Evolutionary conservation across 192 early-diverging fungal genomes (phyloP).

Genomic region (Martensiomyces pterosporus): DNA sequence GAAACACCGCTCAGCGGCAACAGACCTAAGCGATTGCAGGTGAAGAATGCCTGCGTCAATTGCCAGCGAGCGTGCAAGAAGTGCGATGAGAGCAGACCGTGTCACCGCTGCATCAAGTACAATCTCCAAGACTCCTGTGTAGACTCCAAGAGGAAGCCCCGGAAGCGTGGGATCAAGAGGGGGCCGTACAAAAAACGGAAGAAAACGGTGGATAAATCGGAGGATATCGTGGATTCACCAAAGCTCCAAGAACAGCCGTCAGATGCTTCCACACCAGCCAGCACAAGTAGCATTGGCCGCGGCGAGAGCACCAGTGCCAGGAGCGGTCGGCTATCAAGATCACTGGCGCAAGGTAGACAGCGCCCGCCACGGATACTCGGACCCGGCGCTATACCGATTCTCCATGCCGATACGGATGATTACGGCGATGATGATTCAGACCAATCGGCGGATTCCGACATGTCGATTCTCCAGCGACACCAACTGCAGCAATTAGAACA

Average conservation of each 20-base stretch:
- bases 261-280: no score
- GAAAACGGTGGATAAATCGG: no score
- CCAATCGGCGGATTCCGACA: conserved; percentile 18
- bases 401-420: conserved; percentile 23
- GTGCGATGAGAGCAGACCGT: conserved; percentile 83
- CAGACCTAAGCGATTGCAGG: conserved; percentile 75
- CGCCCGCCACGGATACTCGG: conserved; percentile 22
- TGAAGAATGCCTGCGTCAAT: conserved; percentile 87
- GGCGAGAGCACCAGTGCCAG: neutral
- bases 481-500: conserved; percentile 1
- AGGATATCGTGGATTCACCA: no score
- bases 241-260: no score
- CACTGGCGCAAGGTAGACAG: neutral
- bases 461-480: conserved; percentile 17
- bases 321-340: neutral
- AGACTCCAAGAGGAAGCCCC: conserved; percentile 74
- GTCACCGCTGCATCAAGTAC: conserved; percentile 74
- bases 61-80: conserved; percentile 91
- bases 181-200: conserved; percentile 73
- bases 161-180: conserved; percentile 78
- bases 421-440: conserved; percentile 7
- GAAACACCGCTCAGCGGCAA: no score
- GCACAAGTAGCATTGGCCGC: no score
- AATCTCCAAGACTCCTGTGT: conserved; percentile 64
- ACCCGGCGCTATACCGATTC: conserved; percentile 41